A percentile compares a stretch with the other conserved stretches of the same genome.
These are phyloP conservation scores for Triticum timopheevii DNA, from an alignment of 176 grass and related monocot species.

Conservation along the genomic window DNA sequence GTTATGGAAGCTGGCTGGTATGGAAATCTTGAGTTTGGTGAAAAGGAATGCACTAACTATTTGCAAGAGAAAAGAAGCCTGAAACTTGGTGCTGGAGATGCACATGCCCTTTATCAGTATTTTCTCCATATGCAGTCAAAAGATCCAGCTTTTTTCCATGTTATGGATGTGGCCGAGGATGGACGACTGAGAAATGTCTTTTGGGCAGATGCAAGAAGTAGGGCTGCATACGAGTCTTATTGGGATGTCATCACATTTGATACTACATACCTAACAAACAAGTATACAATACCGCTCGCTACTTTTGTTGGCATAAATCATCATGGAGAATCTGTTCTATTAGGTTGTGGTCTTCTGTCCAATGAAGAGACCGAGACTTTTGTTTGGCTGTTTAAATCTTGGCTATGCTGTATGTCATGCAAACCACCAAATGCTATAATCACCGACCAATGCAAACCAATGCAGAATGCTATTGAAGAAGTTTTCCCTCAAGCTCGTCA, in stretches of 20 bases:
- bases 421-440: not conserved
- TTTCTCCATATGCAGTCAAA: not conserved
- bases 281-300: not conserved
- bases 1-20: not conserved
- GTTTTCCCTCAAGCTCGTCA: not conserved
- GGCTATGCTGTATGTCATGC: not conserved
- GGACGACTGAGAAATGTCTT: not conserved
- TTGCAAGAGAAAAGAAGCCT: not conserved
- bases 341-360: constrained; percentile 1
- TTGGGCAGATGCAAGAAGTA: not conserved
- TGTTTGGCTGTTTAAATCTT: not conserved
- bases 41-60: not conserved
- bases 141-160: not conserved
- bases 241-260: not conserved
- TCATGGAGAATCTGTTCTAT: not conserved
- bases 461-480: not conserved
- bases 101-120: not conserved
- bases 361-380: not conserved
- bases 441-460: not conserved
- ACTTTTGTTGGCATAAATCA: constrained; percentile 1
- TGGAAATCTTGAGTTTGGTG: not conserved
- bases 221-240: not conserved
- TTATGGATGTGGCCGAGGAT: not conserved
- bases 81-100: not conserved
- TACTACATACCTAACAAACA: not conserved